Evolutionary conservation across 768 basidiomycete species (phyloP).

Genomic region (Tylopilus felleus): DNA sequence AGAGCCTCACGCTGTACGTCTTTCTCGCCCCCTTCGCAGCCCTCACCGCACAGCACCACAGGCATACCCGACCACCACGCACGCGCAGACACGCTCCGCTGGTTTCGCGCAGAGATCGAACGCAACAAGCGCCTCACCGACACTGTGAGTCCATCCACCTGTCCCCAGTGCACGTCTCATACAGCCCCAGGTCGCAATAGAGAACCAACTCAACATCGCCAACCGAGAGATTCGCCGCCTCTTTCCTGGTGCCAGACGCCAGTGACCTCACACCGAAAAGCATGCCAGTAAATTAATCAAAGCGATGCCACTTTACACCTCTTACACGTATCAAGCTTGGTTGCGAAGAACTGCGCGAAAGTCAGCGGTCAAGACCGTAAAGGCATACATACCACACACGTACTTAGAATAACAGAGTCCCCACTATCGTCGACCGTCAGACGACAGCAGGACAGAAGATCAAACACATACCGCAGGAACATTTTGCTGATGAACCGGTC

Average conservation of each 20-base stretch:
- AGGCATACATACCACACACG: conserved; percentile 32
- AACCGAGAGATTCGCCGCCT: conserved; percentile 61
- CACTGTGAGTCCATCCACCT: conserved; percentile 38
- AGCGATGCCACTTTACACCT: neutral
- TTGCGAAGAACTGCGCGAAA: conserved; percentile 65
- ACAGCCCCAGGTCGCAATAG: conserved; percentile 48
- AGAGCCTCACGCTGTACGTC: conserved; percentile 62
- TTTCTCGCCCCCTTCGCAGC: neutral
- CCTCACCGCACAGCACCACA: conserved; percentile 27
- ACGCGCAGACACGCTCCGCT: conserved; percentile 62
- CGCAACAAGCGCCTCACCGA: conserved; percentile 56
- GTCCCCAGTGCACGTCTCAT: conserved; percentile 9
- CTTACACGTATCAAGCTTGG: conserved; percentile 46
- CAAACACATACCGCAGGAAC: conserved; percentile 74
- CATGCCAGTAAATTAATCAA: conserved; percentile 3
- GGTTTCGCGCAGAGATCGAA: conserved; percentile 75
- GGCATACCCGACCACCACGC: conserved; percentile 60
- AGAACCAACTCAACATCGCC: conserved; percentile 53
- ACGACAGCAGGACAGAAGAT: conserved; percentile 2
- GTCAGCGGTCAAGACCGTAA: conserved; percentile 31
- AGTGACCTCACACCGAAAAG: neutral
- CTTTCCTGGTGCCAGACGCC: conserved; percentile 32
- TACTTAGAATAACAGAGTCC: conserved; percentile 96
- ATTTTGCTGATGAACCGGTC: conserved; percentile 99
- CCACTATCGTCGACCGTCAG: conserved; percentile 50